Percentiles rank a stretch among this genome's conserved stretches.
These are phyloP conservation scores for Flaveria bidentis DNA, from an alignment of 129 eudicot species.

Conservation along the genomic window DNA sequence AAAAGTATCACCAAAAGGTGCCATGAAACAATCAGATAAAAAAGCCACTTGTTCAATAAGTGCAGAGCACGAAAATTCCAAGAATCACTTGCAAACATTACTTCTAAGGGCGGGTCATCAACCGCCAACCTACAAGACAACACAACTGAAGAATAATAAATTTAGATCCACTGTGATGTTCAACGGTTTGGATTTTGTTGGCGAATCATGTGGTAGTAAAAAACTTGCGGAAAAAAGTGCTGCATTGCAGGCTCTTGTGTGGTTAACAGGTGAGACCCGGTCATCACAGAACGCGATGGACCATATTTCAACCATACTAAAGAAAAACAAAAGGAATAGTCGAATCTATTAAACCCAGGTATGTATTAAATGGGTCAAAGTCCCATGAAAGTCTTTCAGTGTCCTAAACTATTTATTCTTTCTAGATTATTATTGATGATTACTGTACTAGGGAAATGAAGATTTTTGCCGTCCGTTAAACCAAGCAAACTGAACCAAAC, in stretches of 20 bases:
- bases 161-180: slow-evolving; percentile 65
- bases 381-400: no score
- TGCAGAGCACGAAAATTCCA: slow-evolving; percentile 57
- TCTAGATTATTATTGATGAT: no score
- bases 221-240: slow-evolving; percentile 90
- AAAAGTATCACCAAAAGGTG: slow-evolving; percentile 48
- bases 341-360: slow-evolving; percentile 36
- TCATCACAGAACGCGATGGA: slow-evolving; percentile 55
- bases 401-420: no score
- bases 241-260: slow-evolving; percentile 79
- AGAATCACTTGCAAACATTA: slow-evolving; percentile 73
- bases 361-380: no score
- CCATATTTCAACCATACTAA: slow-evolving; percentile 58
- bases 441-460: no score
- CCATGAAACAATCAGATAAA: slow-evolving; percentile 31
- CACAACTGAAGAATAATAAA: slow-evolving; percentile 63
- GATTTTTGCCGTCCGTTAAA: no score
- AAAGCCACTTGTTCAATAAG: neutral
- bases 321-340: slow-evolving; percentile 60
- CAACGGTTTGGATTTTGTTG: slow-evolving; percentile 83
- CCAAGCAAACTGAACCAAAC: no score
- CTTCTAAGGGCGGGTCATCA: slow-evolving; percentile 83
- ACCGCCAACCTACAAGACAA: slow-evolving; percentile 74
- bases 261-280: slow-evolving; percentile 75
- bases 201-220: slow-evolving; percentile 71